Evolutionary conservation across 2,329 filamentous ascomycete genomes (phyloP).

Genomic region (Scedosporium minutisporum): DNA sequence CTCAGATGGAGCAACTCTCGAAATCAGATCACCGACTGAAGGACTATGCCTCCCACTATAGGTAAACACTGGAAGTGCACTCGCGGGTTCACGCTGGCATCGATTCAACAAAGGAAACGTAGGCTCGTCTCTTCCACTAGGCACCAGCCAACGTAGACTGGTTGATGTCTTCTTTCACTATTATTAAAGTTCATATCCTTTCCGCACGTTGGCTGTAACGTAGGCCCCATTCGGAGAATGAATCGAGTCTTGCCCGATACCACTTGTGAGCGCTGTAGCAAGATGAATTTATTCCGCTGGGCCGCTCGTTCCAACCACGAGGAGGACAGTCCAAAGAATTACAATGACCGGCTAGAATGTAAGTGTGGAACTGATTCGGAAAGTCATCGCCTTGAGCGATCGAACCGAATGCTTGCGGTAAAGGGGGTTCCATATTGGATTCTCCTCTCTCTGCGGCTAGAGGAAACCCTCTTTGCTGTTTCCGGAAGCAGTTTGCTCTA

Average conservation of each 20-base stretch:
- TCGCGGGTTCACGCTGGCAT: background rate
- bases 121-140: background rate
- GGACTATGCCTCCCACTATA: background rate
- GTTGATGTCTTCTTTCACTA: background rate
- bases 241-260: no score
- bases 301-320: no score
- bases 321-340: no score
- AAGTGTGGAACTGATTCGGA: no score
- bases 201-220: background rate
- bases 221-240: background rate
- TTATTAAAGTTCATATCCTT: background rate
- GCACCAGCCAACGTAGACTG: no score
- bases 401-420: no score
- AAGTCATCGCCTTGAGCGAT: no score
- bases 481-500: background rate
- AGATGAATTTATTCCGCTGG: no score
- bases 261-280: no score
- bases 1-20: background rate
- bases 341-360: no score
- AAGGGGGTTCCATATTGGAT: background rate
- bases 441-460: background rate
- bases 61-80: background rate
- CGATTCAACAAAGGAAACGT: background rate
- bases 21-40: background rate
- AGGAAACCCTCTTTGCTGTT: background rate